Evolutionary conservation across 306 rosid species (phyloP).

Genomic region (Quercus agrifolia): DNA sequence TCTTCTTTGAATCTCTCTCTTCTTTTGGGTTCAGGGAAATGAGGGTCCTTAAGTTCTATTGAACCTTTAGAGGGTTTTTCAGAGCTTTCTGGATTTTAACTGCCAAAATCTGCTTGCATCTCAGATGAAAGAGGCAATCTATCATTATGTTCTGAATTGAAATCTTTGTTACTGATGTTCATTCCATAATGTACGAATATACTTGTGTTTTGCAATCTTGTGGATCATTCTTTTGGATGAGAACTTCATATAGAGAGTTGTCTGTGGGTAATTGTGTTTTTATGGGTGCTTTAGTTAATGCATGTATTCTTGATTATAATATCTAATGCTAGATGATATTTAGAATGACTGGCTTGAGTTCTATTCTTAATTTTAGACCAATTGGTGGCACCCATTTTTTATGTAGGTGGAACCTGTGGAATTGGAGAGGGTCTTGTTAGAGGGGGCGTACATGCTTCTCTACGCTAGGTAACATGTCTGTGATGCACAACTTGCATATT

Average conservation of each 20-base stretch:
- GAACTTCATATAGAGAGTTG: neutral
- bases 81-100: neutral
- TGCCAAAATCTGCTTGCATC: neutral
- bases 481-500: slow-evolving; percentile 1
- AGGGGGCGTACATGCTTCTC: slow-evolving; percentile 82
- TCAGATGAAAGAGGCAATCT: neutral
- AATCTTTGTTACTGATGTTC: neutral
- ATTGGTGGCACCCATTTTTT: slow-evolving; percentile 4
- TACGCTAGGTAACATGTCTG: slow-evolving; percentile 56
- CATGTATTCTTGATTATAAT: neutral
- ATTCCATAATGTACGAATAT: neutral
- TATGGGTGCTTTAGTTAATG: neutral
- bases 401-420: slow-evolving; percentile 72
- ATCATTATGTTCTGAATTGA: neutral
- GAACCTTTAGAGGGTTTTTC: neutral
- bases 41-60: neutral
- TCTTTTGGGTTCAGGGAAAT: neutral
- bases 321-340: neutral
- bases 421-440: slow-evolving; percentile 55
- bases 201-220: neutral
- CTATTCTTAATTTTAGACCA: neutral
- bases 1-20: neutral
- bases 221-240: neutral
- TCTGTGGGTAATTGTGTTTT: neutral
- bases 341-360: neutral